A percentile compares a stretch with the other conserved stretches of the same genome.
These are phyloP conservation scores for Kodamaea ohmeri DNA, from an alignment of 1,139 yeast genomes.

Conservation along the genomic window DNA sequence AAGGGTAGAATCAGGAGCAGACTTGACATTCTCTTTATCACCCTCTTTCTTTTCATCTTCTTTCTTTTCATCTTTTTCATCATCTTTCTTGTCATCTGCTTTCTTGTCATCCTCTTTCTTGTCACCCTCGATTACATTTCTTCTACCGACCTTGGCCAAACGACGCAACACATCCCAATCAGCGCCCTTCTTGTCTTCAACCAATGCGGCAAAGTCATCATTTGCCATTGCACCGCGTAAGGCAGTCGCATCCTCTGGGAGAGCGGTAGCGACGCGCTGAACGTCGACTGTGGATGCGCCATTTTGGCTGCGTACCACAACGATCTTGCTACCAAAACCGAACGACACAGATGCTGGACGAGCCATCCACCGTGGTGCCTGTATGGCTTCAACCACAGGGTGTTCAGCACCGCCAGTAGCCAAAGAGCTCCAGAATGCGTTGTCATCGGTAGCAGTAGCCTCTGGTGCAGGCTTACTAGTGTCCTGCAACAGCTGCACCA, in stretches of 20 bases:
- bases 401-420: slow-evolving; percentile 75
- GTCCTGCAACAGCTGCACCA: slow-evolving; percentile 86
- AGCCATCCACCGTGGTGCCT: slow-evolving; percentile 89
- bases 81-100: slow-evolving; percentile 50
- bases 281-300: slow-evolving; percentile 44
- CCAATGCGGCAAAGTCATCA: slow-evolving; percentile 49
- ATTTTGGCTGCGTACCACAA: slow-evolving; percentile 27
- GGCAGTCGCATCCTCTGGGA: slow-evolving; percentile 39
- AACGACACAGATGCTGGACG: slow-evolving; percentile 75
- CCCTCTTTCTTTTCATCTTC: slow-evolving; percentile 22
- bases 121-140: slow-evolving; percentile 31
- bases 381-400: slow-evolving; percentile 62
- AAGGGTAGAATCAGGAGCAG: slow-evolving; percentile 24
- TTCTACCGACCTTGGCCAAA: slow-evolving; percentile 51
- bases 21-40: slow-evolving; percentile 8
- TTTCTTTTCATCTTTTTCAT: slow-evolving; percentile 15
- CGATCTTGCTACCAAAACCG: slow-evolving; percentile 93
- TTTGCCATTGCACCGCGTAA: slow-evolving; percentile 59
- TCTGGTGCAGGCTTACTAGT: slow-evolving; percentile 48
- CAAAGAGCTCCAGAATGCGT: slow-evolving; percentile 74
- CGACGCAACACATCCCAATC: slow-evolving; percentile 79
- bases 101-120: slow-evolving; percentile 40
- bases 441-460: slow-evolving; percentile 57
- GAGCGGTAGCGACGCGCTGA: slow-evolving; percentile 41
- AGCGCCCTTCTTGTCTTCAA: slow-evolving; percentile 46